Conservation (phyloP, 495 filamentous ascomycete species). For the Penicillium pancosmium region DNA sequence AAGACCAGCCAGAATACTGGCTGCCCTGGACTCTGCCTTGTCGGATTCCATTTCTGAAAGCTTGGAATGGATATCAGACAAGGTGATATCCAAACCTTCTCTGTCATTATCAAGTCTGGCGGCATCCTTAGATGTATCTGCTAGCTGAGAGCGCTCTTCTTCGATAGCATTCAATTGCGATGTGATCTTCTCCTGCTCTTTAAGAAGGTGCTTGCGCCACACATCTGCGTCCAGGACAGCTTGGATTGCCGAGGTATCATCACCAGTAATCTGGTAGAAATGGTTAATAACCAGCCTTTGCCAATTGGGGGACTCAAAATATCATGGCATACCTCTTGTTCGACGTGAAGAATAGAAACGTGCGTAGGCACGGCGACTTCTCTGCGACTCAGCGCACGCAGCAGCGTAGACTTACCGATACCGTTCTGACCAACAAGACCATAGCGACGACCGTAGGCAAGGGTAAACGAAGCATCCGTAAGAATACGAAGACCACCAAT, state of each 20-base stretch:
- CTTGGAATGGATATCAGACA: slow-evolving; percentile 89
- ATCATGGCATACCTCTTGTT: slow-evolving; percentile 76
- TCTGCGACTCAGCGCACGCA: slow-evolving; percentile 88
- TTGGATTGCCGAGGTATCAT: slow-evolving; percentile 94
- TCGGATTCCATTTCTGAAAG: slow-evolving; percentile 99
- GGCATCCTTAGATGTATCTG: slow-evolving; percentile 85
- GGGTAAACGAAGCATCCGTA: slow-evolving; percentile 83
- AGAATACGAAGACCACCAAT: slow-evolving; percentile 89
- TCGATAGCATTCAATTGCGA: slow-evolving; percentile 79
- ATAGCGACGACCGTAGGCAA: slow-evolving; percentile 93
- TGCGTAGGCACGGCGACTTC: slow-evolving; percentile 93
- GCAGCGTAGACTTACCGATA: slow-evolving; percentile 96
- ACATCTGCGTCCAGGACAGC: slow-evolving; percentile 98
- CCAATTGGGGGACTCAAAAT: neutral
- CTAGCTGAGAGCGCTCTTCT: slow-evolving; percentile 73
- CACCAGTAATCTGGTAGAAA: slow-evolving; percentile 74
- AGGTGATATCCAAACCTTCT: slow-evolving; percentile 83
- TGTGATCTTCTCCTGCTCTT: slow-evolving; percentile 90
- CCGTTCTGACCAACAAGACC: slow-evolving; percentile 98
- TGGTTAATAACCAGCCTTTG: slow-evolving; percentile 10
- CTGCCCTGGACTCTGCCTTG: slow-evolving; percentile 93
- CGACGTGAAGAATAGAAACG: slow-evolving; percentile 98
- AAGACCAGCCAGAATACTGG: slow-evolving; percentile 93
- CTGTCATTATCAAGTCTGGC: slow-evolving; percentile 80
- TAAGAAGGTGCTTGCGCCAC: slow-evolving; percentile 94